Evolutionary conservation across 2,329 filamentous ascomycete genomes (phyloP).

Genomic region (Botryotinia convoluta): DNA sequence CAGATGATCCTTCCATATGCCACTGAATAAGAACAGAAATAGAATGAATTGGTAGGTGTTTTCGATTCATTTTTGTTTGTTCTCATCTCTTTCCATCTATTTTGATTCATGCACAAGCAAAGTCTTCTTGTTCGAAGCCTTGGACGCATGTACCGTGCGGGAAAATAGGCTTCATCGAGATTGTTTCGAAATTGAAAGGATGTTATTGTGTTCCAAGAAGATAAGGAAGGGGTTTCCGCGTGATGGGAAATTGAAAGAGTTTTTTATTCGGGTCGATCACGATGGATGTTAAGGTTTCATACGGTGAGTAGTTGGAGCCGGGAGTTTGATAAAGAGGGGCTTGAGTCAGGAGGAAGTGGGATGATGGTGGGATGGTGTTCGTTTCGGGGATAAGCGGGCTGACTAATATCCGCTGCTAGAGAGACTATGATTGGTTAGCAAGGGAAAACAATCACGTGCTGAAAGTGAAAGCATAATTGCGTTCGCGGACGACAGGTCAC

Average conservation of each 20-base stretch:
- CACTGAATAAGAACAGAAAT: background rate
- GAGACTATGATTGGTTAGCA: background rate
- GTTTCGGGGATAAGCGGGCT: background rate
- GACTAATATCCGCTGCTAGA: background rate
- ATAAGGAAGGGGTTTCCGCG: background rate
- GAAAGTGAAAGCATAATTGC: background rate
- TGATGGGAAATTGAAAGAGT: background rate
- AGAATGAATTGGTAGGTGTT: background rate
- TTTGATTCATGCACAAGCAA: background rate
- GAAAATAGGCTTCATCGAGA: background rate
- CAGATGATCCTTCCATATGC: background rate
- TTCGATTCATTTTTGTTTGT: background rate
- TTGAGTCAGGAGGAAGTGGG: background rate
- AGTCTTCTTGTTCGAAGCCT: background rate
- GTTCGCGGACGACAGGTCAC: background rate
- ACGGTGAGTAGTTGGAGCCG: background rate
- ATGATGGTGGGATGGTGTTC: background rate
- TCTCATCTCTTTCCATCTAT: background rate
- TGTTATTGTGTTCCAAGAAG: background rate
- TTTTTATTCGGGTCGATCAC: background rate
- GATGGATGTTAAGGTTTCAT: background rate
- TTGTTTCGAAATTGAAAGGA: background rate
- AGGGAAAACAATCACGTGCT: background rate
- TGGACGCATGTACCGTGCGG: background rate
- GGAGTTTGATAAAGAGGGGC: background rate